These are phyloP conservation scores for Remersonia thermophila DNA, from an alignment of 2,329 filamentous ascomycete genomes.

Conservation along the genomic window DNA sequence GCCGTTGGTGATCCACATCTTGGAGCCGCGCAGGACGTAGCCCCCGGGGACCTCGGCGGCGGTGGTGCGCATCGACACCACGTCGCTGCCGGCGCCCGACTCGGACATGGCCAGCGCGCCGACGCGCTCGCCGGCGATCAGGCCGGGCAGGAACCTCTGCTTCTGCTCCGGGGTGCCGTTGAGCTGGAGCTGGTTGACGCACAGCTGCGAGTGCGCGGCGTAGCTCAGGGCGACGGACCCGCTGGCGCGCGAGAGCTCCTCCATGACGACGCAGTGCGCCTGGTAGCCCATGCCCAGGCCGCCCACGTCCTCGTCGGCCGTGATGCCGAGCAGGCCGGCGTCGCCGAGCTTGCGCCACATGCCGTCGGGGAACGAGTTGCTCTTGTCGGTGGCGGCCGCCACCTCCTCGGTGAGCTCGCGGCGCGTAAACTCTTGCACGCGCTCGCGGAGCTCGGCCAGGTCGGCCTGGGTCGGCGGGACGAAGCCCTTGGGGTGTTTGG, in stretches of 20 bases:
- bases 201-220: conserved; percentile 89
- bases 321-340: conserved; percentile 84
- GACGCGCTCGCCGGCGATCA: conserved; percentile 69
- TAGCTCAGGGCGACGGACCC: conserved; percentile 81
- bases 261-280: conserved; percentile 89
- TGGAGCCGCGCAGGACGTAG: conserved; percentile 74
- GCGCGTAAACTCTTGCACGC: conserved; percentile 78
- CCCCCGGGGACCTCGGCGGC: conserved; percentile 74
- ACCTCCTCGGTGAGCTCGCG: conserved; percentile 78
- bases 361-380: conserved; percentile 75
- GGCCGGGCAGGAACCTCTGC: conserved; percentile 60
- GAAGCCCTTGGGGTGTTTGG: conserved; percentile 51
- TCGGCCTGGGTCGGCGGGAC: conserved; percentile 58
- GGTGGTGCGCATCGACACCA: conserved; percentile 87
- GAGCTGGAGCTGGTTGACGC: conserved; percentile 89
- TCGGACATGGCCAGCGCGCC: conserved; percentile 94
- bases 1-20: conserved; percentile 99
- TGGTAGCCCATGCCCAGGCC: conserved; percentile 90
- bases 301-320: conserved; percentile 83
- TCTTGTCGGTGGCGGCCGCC: conserved; percentile 68
- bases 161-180: conserved; percentile 78
- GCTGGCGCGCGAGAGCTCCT: conserved; percentile 82
- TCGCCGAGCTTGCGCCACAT: conserved; percentile 94
- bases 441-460: conserved; percentile 66
- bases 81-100: conserved; percentile 79